These are phyloP conservation scores for Sanghuangporus weigelae DNA, from an alignment of 1,284 basidiomycete species.

Conservation along the genomic window DNA sequence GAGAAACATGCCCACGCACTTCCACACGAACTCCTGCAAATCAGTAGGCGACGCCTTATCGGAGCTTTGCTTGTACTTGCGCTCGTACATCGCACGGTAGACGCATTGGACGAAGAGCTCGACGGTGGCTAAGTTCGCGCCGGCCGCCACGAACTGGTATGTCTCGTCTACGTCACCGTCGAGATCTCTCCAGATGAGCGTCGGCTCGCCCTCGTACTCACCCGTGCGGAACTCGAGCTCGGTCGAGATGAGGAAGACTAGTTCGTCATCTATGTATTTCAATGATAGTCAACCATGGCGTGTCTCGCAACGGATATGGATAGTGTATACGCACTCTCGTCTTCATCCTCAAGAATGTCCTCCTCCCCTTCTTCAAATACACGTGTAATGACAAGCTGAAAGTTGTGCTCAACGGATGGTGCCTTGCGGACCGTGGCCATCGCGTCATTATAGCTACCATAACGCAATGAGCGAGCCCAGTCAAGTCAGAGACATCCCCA, in stretches of 20 bases:
- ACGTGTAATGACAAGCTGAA: slow-evolving; percentile 93
- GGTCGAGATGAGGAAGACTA: slow-evolving; percentile 87
- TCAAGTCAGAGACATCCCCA: neutral
- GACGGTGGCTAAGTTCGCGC: slow-evolving; percentile 79
- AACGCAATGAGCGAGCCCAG: slow-evolving; percentile 4
- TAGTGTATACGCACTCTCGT: slow-evolving; percentile 69
- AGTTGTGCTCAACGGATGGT: slow-evolving; percentile 80
- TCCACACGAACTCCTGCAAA: slow-evolving; percentile 73
- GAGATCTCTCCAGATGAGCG: slow-evolving; percentile 87
- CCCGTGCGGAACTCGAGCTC: slow-evolving; percentile 80
- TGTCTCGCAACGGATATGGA: neutral
- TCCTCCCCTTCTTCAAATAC: slow-evolving; percentile 96
- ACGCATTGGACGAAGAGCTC: slow-evolving; percentile 91
- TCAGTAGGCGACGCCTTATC: slow-evolving; percentile 65
- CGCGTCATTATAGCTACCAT: slow-evolving; percentile 87
- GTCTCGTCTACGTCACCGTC: slow-evolving; percentile 78
- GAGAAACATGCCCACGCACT: slow-evolving; percentile 40
- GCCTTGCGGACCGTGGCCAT: slow-evolving; percentile 91
- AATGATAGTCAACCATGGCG: slow-evolving; percentile 11
- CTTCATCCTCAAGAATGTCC: slow-evolving; percentile 89
- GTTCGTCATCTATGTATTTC: slow-evolving; percentile 78
- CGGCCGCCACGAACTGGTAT: slow-evolving; percentile 76
- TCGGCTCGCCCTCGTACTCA: slow-evolving; percentile 74
- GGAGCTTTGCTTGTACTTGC: slow-evolving; percentile 74
- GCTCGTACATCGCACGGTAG: slow-evolving; percentile 92